Evolutionary conservation across 2,329 filamentous ascomycete genomes (phyloP), one percentile per base, ranked within the genome.

Genomic region (Chrysosporium keratinophilum): DNA sequence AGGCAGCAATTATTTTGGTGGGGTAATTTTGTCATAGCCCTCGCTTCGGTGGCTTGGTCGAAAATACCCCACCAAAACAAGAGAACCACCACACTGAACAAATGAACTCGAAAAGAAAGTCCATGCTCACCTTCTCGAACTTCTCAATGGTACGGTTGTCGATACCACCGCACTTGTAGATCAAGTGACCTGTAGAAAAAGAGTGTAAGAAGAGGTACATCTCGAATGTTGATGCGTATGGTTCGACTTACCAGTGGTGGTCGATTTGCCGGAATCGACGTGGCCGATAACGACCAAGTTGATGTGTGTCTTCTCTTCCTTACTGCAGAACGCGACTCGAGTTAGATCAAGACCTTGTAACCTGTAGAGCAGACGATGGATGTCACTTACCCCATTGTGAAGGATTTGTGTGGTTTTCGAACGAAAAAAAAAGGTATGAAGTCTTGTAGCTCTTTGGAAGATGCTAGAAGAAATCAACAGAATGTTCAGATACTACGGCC

Each of bases 101-200:
- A 14, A 42, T 23, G 7, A 20, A 35, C 2, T 17, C 28, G 19
- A 33, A 37, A 41, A 47, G 10, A 17, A 31, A 39, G 39, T 42
- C 31, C 11, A 54, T 50, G 74, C 83, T 74, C 78, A 94, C 89
- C 88, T 98, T 98, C 90, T 98, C 93, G 85, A 98, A 98, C 87
- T 98, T 98, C 87, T 98, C 93, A 76, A 98, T 98, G 78, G 91
- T 97, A 89, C 93, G 91, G 84, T 91, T 89, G 88, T 98, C 93
- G 74, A 97, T 98, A 88, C 93, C 93, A 86, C 93, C 93, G 83
- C 93, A 97, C 87, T 98, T 91, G 89, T 97, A 97, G 87, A 98
- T 97, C 84, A 98, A 85, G 82, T 91, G 84, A 76, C 84, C 83
- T 86, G 74, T 75, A 66, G 47, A 64, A 61, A 58, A 20, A 12